Evolutionary conservation across 139 green algal species (phyloP).

Genomic region (Chlorokybus atmophyticus): DNA sequence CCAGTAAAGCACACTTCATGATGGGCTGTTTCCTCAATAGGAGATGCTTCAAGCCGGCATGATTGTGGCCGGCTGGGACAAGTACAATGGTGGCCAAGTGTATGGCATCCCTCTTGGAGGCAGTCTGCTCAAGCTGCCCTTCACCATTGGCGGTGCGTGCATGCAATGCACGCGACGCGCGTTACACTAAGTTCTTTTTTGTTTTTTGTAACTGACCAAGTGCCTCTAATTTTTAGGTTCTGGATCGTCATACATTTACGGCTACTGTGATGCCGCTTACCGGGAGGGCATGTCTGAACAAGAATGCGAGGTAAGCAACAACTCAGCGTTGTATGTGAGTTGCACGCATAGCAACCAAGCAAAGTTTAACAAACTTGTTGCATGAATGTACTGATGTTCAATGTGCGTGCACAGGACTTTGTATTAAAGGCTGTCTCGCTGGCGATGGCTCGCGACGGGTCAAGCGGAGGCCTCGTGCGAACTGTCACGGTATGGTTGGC

Average conservation of each 20-base stretch:
- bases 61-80: slow-evolving; percentile 88
- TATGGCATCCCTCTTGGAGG: slow-evolving; percentile 33
- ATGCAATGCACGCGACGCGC: neutral
- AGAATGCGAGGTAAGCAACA: slow-evolving; percentile 20
- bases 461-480: slow-evolving; percentile 24
- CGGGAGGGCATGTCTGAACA: slow-evolving; percentile 21
- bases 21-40: too few relatives aligned
- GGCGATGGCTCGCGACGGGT: slow-evolving; percentile 31
- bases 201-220: neutral
- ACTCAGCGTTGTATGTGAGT: too few relatives aligned
- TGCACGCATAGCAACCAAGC: too few relatives aligned
- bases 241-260: slow-evolving; percentile 27
- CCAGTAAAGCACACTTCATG: too few relatives aligned
- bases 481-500: slow-evolving; percentile 13
- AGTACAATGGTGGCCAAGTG: slow-evolving; percentile 45
- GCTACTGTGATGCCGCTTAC: slow-evolving; percentile 22
- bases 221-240: slow-evolving; percentile 12
- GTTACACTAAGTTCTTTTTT: neutral
- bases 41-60: slow-evolving; percentile 73
- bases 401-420: too few relatives aligned
- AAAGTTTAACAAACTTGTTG: too few relatives aligned
- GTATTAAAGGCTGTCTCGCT: slow-evolving; percentile 32
- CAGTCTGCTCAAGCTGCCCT: slow-evolving; percentile 30
- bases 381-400: too few relatives aligned
- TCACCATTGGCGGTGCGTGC: slow-evolving; percentile 25